Percentiles rank a stretch among this genome's conserved stretches.
Evolutionary conservation across 2,329 filamentous ascomycete genomes (phyloP).

Genomic region (Coccinonectria pachysandricola): DNA sequence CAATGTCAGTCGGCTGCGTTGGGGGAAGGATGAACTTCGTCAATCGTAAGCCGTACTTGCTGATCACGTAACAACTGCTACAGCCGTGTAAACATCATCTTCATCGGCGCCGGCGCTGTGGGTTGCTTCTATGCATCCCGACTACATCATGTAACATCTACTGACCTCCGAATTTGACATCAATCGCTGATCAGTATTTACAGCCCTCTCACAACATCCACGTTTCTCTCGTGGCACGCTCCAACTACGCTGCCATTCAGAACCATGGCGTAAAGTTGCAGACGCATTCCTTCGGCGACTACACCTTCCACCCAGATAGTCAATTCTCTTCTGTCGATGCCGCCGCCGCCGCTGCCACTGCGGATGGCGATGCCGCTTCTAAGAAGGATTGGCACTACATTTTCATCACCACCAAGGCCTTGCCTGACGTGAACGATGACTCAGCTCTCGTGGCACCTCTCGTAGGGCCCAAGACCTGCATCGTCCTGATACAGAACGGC

Average conservation of each 20-base stretch:
- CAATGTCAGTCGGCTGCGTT: slow-evolving; percentile 2
- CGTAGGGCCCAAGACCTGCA: slow-evolving; percentile 41
- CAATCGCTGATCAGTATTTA: no score
- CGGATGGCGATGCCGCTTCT: slow-evolving; percentile 38
- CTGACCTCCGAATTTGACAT: slow-evolving; percentile 7
- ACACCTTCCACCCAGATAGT: slow-evolving; percentile 49
- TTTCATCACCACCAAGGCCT: slow-evolving; percentile 59
- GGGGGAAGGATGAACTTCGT: slow-evolving; percentile 1
- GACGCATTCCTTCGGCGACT: slow-evolving; percentile 58
- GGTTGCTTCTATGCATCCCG: slow-evolving; percentile 64
- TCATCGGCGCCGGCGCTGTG: slow-evolving; percentile 61
- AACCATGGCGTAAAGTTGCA: slow-evolving; percentile 51
- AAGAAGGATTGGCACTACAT: slow-evolving; percentile 44
- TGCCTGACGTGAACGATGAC: slow-evolving; percentile 54
- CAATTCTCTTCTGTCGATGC: slow-evolving; percentile 52
- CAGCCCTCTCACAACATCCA: slow-evolving; percentile 41
- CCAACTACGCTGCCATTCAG: slow-evolving; percentile 58
- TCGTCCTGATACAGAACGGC: slow-evolving; percentile 62
- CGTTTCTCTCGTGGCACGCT: slow-evolving; percentile 62
- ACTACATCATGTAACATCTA: slow-evolving; percentile 42
- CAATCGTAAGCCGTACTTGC: slow-evolving; percentile 5
- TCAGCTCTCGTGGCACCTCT: slow-evolving; percentile 51
- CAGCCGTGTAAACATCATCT: slow-evolving; percentile 43
- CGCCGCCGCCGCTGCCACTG: slow-evolving; percentile 36
- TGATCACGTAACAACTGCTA: slow-evolving; percentile 3